A percentile compares a stretch with the other conserved stretches of the same genome.
Conservation (phyloP, 2,329 filamentous ascomycete genomes). For the Arthroderma sp. region DNA sequence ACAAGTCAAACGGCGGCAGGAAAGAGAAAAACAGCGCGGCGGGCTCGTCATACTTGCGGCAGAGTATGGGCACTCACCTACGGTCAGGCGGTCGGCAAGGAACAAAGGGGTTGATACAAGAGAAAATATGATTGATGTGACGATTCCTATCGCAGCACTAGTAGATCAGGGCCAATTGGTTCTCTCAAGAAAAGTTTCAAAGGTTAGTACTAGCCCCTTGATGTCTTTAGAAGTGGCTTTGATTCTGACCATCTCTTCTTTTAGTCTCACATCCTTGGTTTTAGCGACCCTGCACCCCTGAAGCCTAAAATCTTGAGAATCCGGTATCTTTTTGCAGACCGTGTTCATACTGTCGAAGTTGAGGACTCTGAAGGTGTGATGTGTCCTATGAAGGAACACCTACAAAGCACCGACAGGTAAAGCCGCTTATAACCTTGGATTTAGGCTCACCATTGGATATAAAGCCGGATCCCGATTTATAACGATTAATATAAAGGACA, state of each 20-base stretch:
- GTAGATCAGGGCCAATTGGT: slow-evolving; percentile 30
- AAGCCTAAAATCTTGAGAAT: slow-evolving; percentile 27
- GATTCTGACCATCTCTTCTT: not conserved
- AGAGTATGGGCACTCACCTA: slow-evolving; percentile 27
- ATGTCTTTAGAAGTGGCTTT: not conserved
- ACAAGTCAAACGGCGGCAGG: slow-evolving; percentile 26
- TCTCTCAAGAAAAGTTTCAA: slow-evolving; percentile 22
- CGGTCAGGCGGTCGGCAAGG: slow-evolving; percentile 13
- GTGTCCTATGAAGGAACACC: slow-evolving; percentile 28
- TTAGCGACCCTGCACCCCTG: slow-evolving; percentile 32
- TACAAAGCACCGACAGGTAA: slow-evolving; percentile 3
- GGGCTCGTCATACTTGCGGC: slow-evolving; percentile 29
- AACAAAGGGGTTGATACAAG: slow-evolving; percentile 8
- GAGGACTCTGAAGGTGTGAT: slow-evolving; percentile 23
- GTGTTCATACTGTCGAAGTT: slow-evolving; percentile 26
- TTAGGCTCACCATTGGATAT: too few species aligned
- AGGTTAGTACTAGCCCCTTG: slow-evolving; percentile 16
- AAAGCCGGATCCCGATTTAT: too few species aligned
- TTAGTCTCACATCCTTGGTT: slow-evolving; percentile 31
- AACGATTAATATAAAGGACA: too few species aligned
- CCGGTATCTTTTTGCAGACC: slow-evolving; percentile 29
- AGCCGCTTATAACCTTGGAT: too few species aligned
- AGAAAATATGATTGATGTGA: slow-evolving; percentile 23
- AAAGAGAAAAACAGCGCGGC: slow-evolving; percentile 20
- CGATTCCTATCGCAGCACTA: slow-evolving; percentile 31